These are phyloP conservation scores for Microcos paniculata DNA, from an alignment of 345 rosid species.

Conservation along the genomic window DNA sequence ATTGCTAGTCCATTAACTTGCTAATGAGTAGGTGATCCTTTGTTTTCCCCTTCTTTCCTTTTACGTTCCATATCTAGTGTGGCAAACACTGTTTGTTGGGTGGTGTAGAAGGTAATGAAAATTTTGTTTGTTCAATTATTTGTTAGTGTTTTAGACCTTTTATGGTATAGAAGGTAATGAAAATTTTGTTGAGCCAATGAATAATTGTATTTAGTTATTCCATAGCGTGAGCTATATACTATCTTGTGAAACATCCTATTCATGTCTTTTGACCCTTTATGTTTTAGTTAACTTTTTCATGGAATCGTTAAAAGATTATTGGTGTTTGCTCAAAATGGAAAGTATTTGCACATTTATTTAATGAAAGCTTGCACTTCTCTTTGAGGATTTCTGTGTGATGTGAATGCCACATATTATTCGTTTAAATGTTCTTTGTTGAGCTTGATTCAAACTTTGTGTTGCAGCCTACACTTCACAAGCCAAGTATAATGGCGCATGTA, in stretches of 20 bases:
- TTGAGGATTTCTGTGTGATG: background rate
- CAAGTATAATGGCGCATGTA: constrained; percentile 93
- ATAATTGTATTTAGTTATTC: background rate
- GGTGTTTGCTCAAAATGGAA: background rate
- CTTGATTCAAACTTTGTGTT: constrained; percentile 26
- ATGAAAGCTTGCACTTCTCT: background rate
- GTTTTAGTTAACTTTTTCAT: background rate
- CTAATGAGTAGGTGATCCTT: background rate
- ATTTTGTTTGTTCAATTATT: background rate
- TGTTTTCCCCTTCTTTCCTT: background rate
- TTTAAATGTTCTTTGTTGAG: constrained; percentile 11
- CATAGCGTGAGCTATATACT: background rate
- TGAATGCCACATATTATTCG: background rate
- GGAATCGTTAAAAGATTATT: background rate
- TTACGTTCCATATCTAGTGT: background rate
- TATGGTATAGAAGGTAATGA: background rate
- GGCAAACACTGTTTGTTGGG: background rate
- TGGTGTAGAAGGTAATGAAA: background rate
- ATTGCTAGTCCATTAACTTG: background rate
- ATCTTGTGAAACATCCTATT: constrained; percentile 3
- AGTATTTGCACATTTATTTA: background rate
- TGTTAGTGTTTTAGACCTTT: background rate
- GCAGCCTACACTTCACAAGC: constrained; percentile 99
- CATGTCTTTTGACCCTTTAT: background rate
- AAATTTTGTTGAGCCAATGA: background rate